phyloP scores from a whole-genome alignment of 805 yeast species.

The Yamadazyma akitaensis region DNA sequence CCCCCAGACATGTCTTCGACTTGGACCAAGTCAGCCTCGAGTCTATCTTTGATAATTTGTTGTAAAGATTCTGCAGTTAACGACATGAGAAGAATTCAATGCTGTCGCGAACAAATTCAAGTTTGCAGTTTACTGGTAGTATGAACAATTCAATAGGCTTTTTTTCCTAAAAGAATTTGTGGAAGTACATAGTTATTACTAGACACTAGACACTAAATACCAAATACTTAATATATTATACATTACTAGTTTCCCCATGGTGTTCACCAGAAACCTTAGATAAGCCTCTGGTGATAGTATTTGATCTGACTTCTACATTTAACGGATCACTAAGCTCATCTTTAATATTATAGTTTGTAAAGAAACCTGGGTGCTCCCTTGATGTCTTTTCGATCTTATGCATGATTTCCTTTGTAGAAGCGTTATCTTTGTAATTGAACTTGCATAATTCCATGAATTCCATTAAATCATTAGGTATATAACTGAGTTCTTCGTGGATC shows the following conservation, averaged over 20 bases:
- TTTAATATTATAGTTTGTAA: slow-evolving; percentile 17
- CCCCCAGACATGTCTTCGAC: slow-evolving; percentile 86
- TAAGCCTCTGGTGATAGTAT: slow-evolving; percentile 31
- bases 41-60: slow-evolving; percentile 48
- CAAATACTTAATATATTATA: slow-evolving; percentile 6
- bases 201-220: neutral
- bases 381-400: slow-evolving; percentile 27
- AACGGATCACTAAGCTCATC: slow-evolving; percentile 16
- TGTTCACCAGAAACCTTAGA: slow-evolving; percentile 25
- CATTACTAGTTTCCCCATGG: slow-evolving; percentile 28
- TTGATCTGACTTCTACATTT: slow-evolving; percentile 26
- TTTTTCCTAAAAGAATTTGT: no score
- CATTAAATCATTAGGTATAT: slow-evolving; percentile 67
- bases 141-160: neutral
- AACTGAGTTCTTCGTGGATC: slow-evolving; percentile 71
- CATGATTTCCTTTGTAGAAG: slow-evolving; percentile 36
- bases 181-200: neutral
- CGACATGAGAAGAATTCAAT: neutral
- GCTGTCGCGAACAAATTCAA: neutral
- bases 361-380: slow-evolving; percentile 31
- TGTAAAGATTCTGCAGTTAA: slow-evolving; percentile 43
- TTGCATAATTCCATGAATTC: slow-evolving; percentile 44
- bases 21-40: slow-evolving; percentile 62
- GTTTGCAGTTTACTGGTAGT: neutral
- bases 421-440: slow-evolving; percentile 13